A percentile compares a stretch with the other conserved stretches of the same genome.
These are phyloP conservation scores for Bretschneidera sinensis DNA, from an alignment of 345 rosid genomes.

Conservation along the genomic window DNA sequence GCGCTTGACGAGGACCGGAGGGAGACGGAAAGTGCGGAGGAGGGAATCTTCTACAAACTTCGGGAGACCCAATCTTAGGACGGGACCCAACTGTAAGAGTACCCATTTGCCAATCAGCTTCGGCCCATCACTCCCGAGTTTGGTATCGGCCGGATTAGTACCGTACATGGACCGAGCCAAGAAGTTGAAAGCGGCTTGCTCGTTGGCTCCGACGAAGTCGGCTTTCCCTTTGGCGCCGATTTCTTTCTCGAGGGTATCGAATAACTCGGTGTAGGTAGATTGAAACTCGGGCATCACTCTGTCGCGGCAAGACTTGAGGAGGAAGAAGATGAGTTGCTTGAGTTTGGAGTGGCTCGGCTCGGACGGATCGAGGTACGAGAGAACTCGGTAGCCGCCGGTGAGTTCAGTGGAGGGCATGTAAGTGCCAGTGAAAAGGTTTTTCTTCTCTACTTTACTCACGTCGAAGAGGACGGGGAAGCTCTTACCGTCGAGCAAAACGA, in stretches of 20 bases:
- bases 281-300: slow-evolving; percentile 72
- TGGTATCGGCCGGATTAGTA: slow-evolving; percentile 47
- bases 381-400: slow-evolving; percentile 79
- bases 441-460: slow-evolving; percentile 72
- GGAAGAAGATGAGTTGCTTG: slow-evolving; percentile 60
- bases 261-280: slow-evolving; percentile 41
- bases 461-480: slow-evolving; percentile 89
- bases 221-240: slow-evolving; percentile 60
- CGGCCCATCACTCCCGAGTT: slow-evolving; percentile 66
- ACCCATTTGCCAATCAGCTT: slow-evolving; percentile 58
- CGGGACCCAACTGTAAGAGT: slow-evolving; percentile 53
- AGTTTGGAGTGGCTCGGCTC: slow-evolving; percentile 73
- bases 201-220: slow-evolving; percentile 39
- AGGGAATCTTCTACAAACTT: slow-evolving; percentile 41
- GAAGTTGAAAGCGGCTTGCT: slow-evolving; percentile 70
- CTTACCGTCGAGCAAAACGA: slow-evolving; percentile 82
- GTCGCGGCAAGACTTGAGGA: slow-evolving; percentile 50
- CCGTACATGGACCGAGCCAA: slow-evolving; percentile 51
- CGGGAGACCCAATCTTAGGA: slow-evolving; percentile 63
- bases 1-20: slow-evolving; percentile 49
- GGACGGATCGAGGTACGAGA: slow-evolving; percentile 82
- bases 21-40: slow-evolving; percentile 59
- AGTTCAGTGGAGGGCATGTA: slow-evolving; percentile 80
- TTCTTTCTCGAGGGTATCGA: slow-evolving; percentile 50
- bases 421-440: slow-evolving; percentile 81